phyloP scores from a whole-genome alignment of 768 basidiomycete genomes.

The Suillus clintonianus region DNA sequence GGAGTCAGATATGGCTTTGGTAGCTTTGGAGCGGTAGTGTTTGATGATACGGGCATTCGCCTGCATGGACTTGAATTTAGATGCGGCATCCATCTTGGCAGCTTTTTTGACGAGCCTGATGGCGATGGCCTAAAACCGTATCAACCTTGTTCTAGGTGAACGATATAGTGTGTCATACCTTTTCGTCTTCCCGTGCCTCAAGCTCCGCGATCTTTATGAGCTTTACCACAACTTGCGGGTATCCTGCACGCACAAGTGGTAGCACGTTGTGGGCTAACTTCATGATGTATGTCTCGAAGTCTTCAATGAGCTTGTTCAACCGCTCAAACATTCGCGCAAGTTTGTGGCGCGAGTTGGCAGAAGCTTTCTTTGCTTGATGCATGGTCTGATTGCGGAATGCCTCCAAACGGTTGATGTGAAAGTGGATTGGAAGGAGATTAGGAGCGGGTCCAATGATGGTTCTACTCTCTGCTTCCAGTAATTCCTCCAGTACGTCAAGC shows the following conservation, averaged over 20 bases:
- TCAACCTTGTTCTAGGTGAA: neutral
- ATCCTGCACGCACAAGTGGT: conserved; percentile 74
- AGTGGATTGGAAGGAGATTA: conserved; percentile 89
- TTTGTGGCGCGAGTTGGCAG: conserved; percentile 64
- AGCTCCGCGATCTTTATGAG: conserved; percentile 92
- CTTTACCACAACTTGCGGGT: conserved; percentile 87
- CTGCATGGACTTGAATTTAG: conserved; percentile 91
- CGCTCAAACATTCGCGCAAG: conserved; percentile 83
- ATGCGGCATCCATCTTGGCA: conserved; percentile 88
- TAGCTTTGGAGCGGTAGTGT: conserved; percentile 90
- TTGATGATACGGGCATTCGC: conserved; percentile 92
- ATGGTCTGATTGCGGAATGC: conserved; percentile 92
- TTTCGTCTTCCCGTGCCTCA: conserved; percentile 93
- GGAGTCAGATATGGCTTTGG: conserved; percentile 76
- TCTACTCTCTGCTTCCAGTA: conserved; percentile 73
- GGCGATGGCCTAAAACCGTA: conserved; percentile 73
- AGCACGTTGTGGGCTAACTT: conserved; percentile 78
- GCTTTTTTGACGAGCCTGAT: conserved; percentile 94
- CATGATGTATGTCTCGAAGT: conserved; percentile 85
- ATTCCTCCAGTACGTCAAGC: conserved; percentile 73
- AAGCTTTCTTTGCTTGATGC: conserved; percentile 88
- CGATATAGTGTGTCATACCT: conserved; percentile 48
- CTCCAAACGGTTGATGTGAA: conserved; percentile 89
- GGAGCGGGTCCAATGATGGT: conserved; percentile 86
- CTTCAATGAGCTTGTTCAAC: conserved; percentile 73